phyloP scores from a whole-genome alignment of 106 monocot genomes.

The Alisma plantagoaquatica region DNA sequence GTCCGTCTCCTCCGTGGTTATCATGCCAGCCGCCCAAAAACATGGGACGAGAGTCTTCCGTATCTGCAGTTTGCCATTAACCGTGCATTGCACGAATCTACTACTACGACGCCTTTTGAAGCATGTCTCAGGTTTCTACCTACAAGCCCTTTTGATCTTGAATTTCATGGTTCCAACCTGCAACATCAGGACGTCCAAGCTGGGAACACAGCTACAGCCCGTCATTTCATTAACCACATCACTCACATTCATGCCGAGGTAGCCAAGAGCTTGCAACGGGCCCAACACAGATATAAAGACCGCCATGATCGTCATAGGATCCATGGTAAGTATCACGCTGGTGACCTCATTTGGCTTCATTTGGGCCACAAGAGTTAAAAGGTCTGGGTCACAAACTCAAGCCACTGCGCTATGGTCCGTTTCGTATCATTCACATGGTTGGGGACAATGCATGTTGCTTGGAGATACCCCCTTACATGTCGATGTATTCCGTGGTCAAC shows the following conservation, averaged over 20 bases:
- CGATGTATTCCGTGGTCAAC: neutral
- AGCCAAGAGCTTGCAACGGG: neutral
- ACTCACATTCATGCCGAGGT: neutral
- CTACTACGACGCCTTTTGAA: neutral
- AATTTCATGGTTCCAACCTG: neutral
- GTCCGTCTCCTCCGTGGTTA: neutral
- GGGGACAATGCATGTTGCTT: neutral
- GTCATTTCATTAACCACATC: neutral
- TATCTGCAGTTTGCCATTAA: neutral
- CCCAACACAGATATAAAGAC: neutral
- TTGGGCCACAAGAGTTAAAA: neutral
- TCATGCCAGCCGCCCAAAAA: neutral
- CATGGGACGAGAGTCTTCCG: constrained; percentile 1
- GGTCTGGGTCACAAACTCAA: neutral
- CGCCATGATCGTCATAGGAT: neutral
- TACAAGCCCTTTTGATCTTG: constrained; percentile 1
- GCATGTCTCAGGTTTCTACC: neutral
- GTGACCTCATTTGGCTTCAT: neutral
- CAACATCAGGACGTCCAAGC: neutral
- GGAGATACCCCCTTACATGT: neutral
- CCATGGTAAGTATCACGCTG: neutral
- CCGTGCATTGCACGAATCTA: neutral
- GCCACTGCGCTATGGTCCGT: neutral
- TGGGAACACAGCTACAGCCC: neutral
- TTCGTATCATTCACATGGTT: neutral